Evolutionary conservation across 441 rosid genomes (phyloP).

Genomic region (Viola pubescens): DNA sequence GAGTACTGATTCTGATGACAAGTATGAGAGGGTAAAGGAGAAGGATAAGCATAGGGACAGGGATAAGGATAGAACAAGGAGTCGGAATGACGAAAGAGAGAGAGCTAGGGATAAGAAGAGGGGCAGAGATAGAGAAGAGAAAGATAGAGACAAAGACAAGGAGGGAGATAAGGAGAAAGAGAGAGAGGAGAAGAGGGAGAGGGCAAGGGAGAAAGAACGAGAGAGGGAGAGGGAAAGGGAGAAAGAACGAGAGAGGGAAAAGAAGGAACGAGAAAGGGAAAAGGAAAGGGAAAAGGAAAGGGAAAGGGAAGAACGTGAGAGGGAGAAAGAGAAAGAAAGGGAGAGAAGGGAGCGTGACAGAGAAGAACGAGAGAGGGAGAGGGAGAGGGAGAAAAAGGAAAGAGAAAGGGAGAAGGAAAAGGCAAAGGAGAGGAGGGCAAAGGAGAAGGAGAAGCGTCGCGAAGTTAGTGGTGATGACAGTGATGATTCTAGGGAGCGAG

Average conservation of each 20-base stretch:
- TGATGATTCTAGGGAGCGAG: conserved; percentile 32
- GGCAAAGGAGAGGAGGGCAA: conserved; percentile 15
- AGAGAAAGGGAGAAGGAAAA: conserved; percentile 14
- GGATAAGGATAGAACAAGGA: conserved; percentile 13
- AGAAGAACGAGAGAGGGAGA: conserved; percentile 20
- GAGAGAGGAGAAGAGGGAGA: conserved; percentile 30
- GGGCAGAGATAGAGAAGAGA: conserved; percentile 25
- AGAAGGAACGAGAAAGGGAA: conserved; percentile 25
- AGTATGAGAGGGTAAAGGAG: conserved; percentile 34
- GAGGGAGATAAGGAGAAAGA: conserved; percentile 17
- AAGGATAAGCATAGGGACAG: conserved; percentile 18
- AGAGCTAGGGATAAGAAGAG: conserved; percentile 32
- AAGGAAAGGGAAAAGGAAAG: conserved; percentile 26
- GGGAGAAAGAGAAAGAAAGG: conserved; percentile 41
- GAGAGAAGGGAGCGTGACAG: conserved; percentile 25
- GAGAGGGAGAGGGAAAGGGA: conserved; percentile 29
- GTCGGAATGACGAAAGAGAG: conserved; percentile 13
- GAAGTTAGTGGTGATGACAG: conserved; percentile 36
- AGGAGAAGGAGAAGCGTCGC: conserved; percentile 32
- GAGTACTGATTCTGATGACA: conserved; percentile 39
- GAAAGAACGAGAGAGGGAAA: conserved; percentile 36
- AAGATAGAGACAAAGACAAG: conserved; percentile 20
- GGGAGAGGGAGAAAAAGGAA: conserved; percentile 13
- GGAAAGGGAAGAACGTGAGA: conserved; percentile 30
- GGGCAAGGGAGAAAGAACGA: conserved; percentile 34